A percentile compares a stretch with the other conserved stretches of the same genome.
These are phyloP conservation scores for Magnolia kwangsiensis DNA, from an alignment of 164 flowering plant species.

Conservation along the genomic window DNA sequence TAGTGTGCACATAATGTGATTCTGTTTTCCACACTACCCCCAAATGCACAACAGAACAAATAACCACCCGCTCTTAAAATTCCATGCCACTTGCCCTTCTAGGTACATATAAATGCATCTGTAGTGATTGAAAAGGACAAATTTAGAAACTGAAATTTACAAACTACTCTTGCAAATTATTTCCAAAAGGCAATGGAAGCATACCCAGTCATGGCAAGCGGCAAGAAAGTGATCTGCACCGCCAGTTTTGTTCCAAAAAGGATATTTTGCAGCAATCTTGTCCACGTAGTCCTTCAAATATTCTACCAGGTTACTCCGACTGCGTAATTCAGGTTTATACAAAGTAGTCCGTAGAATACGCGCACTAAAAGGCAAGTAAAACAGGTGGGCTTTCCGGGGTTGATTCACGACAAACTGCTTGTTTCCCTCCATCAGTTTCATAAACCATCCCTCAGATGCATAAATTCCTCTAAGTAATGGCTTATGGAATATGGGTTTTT, in stretches of 20 bases:
- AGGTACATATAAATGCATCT: too few relatives aligned
- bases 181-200: background rate
- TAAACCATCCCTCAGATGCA: constrained; percentile 19
- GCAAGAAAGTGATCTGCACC: constrained; percentile 42
- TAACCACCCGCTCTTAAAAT: too few relatives aligned
- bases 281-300: constrained; percentile 7
- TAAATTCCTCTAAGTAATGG: constrained; percentile 12
- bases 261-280: constrained; percentile 23
- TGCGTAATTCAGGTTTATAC: constrained; percentile 3
- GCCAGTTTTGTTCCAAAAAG: constrained; percentile 32
- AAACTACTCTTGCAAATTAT: too few relatives aligned
- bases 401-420: constrained; percentile 10
- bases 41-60: too few relatives aligned
- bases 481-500: constrained; percentile 15
- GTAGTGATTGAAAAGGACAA: too few relatives aligned
- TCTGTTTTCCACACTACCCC: too few relatives aligned
- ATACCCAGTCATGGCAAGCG: constrained; percentile 48
- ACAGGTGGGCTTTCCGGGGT: constrained; percentile 14
- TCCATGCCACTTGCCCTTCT: too few relatives aligned
- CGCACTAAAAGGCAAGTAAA: constrained; percentile 15
- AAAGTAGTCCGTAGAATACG: background rate
- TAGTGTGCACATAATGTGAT: too few relatives aligned
- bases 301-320: background rate
- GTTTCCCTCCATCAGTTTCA: constrained; percentile 17
- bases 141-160: too few relatives aligned